These are phyloP conservation scores for Coemansia sp. DNA, from an alignment of 371 early-diverging fungal species.

Conservation along the genomic window DNA sequence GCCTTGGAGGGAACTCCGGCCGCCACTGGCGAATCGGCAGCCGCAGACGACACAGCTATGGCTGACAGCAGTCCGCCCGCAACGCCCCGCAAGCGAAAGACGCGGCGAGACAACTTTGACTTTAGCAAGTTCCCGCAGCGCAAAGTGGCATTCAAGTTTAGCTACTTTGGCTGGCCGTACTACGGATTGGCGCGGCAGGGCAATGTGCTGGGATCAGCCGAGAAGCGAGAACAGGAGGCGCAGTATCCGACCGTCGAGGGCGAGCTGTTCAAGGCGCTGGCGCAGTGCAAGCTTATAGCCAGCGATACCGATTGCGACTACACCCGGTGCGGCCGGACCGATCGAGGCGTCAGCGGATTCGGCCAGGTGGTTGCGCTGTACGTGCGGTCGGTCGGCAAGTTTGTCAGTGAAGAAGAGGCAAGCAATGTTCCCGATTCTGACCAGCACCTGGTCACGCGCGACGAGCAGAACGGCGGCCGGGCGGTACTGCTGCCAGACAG, in stretches of 20 bases:
- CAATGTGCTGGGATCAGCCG: constrained; percentile 30
- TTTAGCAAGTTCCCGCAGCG: constrained; percentile 74
- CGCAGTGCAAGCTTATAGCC: constrained; percentile 68
- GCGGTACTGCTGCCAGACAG: constrained; percentile 41
- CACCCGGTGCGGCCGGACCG: constrained; percentile 91
- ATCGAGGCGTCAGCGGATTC: constrained; percentile 92
- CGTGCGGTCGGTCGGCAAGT: constrained; percentile 63
- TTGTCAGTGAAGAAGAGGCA: constrained; percentile 32
- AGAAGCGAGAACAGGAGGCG: constrained; percentile 26
- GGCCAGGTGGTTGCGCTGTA: constrained; percentile 87
- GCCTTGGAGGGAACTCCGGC: constrained; percentile 8
- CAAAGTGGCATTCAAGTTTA: constrained; percentile 81
- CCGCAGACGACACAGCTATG: neutral
- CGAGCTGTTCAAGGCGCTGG: constrained; percentile 74
- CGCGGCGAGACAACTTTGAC: constrained; percentile 59
- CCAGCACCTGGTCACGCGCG: constrained; percentile 8
- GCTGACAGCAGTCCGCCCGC: neutral
- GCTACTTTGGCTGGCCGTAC: constrained; percentile 93
- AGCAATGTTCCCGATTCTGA: constrained; percentile 4
- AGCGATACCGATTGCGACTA: constrained; percentile 62
- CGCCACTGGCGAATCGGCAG: neutral
- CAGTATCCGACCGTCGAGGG: constrained; percentile 78
- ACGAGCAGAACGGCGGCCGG: constrained; percentile 22
- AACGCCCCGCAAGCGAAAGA: constrained; percentile 21
- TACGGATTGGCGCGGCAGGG: constrained; percentile 82